Base-by-base conservation (phyloP, 306 rosid species). In the Cicer bijugum region DNA sequence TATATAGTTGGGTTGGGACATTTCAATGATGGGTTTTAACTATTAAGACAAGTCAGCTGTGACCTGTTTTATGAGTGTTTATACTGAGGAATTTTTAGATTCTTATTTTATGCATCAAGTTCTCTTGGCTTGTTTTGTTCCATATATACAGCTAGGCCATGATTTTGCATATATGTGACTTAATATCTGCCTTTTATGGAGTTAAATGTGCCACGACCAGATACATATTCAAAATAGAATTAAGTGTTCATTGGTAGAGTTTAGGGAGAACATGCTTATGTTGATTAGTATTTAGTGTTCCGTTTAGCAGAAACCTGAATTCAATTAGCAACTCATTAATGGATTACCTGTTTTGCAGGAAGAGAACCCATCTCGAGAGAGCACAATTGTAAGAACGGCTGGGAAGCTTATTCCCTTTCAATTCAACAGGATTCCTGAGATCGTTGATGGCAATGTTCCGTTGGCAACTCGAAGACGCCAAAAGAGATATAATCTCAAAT, bases 291-390 rank as follows among this genome's bases (percentile, higher is more conserved):
- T 72, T 35, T 72, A 20, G 55, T 19, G 72, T 67, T 55, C 70
- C 71, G 58, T 65, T 43, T 28, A 39, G 9, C 8, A 37, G 68
- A 9, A 35, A 53, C 74, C 19, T 56, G 3, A 23, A 40, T 58
- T 28, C 44, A 62, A n/a, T 65, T 9, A 47, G 67, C 66, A 71
- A 75, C 44, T 50, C 46, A 63, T 38, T 43, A 9, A 58, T 17
- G 48, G 71, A 67, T 61, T 19, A 35, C 71, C 46, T 23, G 17
- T 64, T 75, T 61, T 80, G 17, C 91, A 93, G 96, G 88, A 85
- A 83, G 98, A 93, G 82, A 93, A 93, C 71, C 96, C 96, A 76
- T 91, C 98, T 72, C 91, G 97, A 57, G 96, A 89, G 77, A 85
- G 91, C 83, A 91, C 98, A 10, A 88, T 93, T 76, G 92, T 93